Base-by-base conservation (phyloP, 371 early-diverging fungal species). In the Mucor plumbeus region DNA sequence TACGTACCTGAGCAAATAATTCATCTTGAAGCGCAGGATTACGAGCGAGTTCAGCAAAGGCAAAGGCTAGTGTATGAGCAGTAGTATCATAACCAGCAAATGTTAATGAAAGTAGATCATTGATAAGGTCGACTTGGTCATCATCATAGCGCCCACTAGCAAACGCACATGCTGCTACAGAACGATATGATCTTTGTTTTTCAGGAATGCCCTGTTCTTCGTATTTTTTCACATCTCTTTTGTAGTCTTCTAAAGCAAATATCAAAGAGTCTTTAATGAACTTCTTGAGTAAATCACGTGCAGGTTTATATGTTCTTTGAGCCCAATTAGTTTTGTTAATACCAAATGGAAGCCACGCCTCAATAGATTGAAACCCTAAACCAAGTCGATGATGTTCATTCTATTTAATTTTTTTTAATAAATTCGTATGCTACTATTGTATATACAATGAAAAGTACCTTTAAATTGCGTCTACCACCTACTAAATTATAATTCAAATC, bases 71-170 rank as follows among this genome's bases (percentile, higher is more conserved):
- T 1, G 84, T 84, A 59, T 81, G 84, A 0, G 84, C 81, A 4
- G 81, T 81, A 1, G 84, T 81, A 38, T 81, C 81, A 44, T 81
- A 76, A 3, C 81, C 84, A 26, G 84, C 84, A 75, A 81, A 84
- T 0, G 81, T 81, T 3, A 84, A 59, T 0, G 78, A 72, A 9
- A 81, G 59, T 13, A 84, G 55, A 54, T 81, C 81, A 33, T 79
- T 84, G 47, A 84, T 60, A 1, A 81, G 62, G 11, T 77, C 81
- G 0, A 68, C 55, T 0, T 69, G 41, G 14, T 78, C 72, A 1
- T 48, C 63, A 21, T 54, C 61, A 17, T 80, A 84, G 31, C 64
- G 48, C 7, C 80, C 79, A 41, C 80, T 80, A 4, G 79, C 78
- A 53, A 70, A 47, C 7, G 79, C 80, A 26, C 71, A 71, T 5